Evolutionary conservation across 345 rosid genomes (phyloP).

Genomic region (Camelina neglecta): DNA sequence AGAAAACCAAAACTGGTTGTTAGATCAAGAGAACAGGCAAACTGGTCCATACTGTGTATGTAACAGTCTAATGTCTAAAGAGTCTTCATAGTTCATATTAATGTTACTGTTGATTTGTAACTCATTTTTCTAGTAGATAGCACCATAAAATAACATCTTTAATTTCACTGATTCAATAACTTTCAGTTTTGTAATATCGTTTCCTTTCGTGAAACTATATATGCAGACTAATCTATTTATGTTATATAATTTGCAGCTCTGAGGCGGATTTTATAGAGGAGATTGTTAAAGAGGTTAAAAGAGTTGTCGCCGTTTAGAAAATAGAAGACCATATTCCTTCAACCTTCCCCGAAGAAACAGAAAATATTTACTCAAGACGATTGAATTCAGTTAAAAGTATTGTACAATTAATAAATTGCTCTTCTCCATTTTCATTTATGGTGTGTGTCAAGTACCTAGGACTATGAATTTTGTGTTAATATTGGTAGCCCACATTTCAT

Average conservation of each 20-base stretch:
- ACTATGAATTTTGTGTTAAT: neutral
- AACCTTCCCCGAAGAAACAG: neutral
- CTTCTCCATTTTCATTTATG: neutral
- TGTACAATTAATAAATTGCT: neutral
- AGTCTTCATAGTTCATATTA: neutral
- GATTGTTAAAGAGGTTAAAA: conserved; percentile 9
- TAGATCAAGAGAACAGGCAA: neutral
- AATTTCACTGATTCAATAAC: neutral
- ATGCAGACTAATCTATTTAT: neutral
- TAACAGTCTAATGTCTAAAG: neutral
- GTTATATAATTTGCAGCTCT: neutral
- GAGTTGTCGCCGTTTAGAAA: neutral
- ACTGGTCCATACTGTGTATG: neutral
- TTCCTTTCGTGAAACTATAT: neutral
- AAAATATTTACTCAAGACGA: neutral
- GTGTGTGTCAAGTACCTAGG: neutral
- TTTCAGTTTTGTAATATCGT: neutral
- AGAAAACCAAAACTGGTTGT: too few species aligned
- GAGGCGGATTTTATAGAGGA: conserved; percentile 17
- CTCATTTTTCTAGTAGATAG: neutral
- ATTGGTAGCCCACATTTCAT: neutral
- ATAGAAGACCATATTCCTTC: neutral
- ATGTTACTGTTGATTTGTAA: neutral
- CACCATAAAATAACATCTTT: neutral
- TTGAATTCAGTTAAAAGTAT: neutral